Evolutionary conservation across 2,329 filamentous ascomycete species (phyloP).

Genomic region (Trichoderma aggressivum): DNA sequence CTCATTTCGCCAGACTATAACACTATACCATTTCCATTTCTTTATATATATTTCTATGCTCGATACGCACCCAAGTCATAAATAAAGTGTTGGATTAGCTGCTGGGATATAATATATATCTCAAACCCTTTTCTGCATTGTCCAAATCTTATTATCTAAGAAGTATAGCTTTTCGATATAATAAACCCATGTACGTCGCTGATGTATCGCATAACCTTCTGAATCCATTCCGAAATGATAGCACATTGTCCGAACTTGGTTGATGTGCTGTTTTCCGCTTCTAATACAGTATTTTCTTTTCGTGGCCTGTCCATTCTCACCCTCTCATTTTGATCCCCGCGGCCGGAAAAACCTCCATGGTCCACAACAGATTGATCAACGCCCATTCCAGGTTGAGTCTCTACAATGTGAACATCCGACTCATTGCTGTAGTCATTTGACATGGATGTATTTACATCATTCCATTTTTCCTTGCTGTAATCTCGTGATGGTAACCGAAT

Average conservation of each 20-base stretch:
- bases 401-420: neutral
- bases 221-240: neutral
- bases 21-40: neutral
- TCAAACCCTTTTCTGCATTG: no score
- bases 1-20: neutral
- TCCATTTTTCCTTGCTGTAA: neutral
- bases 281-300: neutral
- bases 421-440: neutral
- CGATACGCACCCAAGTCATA: no score
- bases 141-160: no score
- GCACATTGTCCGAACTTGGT: neutral
- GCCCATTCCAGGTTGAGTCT: neutral
- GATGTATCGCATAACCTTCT: neutral
- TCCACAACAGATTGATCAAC: neutral
- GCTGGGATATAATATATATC: no score
- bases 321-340: no score
- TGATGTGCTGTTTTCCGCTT: neutral
- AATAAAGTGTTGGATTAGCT: no score
- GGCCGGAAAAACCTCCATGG: no score
- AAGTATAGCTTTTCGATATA: neutral
- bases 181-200: neutral
- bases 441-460: neutral
- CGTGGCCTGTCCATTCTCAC: neutral
- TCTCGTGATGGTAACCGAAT: neutral
- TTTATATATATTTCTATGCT: neutral